Percentiles rank a stretch among this genome's conserved stretches.
Evolutionary conservation across 2,329 filamentous ascomycete genomes (phyloP).

Genomic region (Exophiala sp.): DNA sequence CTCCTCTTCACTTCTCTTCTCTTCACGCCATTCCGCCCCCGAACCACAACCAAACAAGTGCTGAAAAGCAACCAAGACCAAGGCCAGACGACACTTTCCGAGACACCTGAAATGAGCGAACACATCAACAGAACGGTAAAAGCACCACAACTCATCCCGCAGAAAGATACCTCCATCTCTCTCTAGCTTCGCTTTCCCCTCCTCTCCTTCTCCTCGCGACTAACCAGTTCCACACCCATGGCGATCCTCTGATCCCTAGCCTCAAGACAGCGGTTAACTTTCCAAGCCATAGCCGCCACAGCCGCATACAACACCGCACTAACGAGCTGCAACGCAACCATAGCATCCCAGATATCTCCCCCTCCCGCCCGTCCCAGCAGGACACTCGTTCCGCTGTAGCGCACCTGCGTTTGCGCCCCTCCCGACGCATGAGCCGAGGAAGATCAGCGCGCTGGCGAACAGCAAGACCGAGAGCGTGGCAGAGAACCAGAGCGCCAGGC

Average conservation of each 20-base stretch:
- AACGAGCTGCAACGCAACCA: conserved; percentile 25
- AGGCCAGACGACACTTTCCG: too few relatives aligned
- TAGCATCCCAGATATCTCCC: conserved; percentile 22
- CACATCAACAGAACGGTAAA: too few relatives aligned
- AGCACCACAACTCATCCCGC: conserved; percentile 11
- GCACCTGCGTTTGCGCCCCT: conserved; percentile 7
- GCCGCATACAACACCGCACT: conserved; percentile 21
- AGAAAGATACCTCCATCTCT: conserved; percentile 25
- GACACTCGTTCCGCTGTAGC: conserved; percentile 25
- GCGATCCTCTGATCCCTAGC: conserved; percentile 19
- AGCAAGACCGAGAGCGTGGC: conserved; percentile 15
- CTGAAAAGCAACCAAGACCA: too few relatives aligned
- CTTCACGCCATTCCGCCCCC: too few relatives aligned
- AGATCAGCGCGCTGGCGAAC: conserved; percentile 22
- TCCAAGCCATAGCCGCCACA: conserved; percentile 25
- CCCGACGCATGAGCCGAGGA: conserved; percentile 19
- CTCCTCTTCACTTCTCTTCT: too few relatives aligned
- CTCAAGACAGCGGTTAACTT: conserved; percentile 17
- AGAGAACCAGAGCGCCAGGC: conserved; percentile 25
- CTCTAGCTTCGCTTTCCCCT: conserved; percentile 25
- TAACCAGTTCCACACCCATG: conserved; percentile 23
- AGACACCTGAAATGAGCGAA: too few relatives aligned
- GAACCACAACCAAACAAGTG: too few relatives aligned
- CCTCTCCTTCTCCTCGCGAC: conserved; percentile 24
- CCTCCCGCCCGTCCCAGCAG: conserved; percentile 14